Conservation (phyloP, 2,329 filamentous ascomycete species). For the Dryadomyces quercivorus region DNA sequence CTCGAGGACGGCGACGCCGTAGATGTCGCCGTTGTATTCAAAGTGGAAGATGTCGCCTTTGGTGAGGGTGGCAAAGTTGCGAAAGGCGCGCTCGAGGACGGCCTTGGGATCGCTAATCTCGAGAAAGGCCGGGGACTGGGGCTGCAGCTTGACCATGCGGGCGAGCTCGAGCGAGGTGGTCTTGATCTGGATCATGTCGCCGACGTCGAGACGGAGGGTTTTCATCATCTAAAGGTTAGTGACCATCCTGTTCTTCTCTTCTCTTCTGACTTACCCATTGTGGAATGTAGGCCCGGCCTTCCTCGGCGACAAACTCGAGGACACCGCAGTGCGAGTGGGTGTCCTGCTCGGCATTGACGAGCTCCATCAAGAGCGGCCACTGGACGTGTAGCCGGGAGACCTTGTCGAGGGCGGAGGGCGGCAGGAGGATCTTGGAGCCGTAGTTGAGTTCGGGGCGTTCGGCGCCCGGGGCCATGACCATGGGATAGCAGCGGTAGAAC, state of each 20-base stretch:
- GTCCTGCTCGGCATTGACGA: constrained; percentile 74
- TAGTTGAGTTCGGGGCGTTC: constrained; percentile 87
- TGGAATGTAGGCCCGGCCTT: constrained; percentile 90
- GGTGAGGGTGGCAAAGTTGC: constrained; percentile 87
- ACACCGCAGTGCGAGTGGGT: constrained; percentile 87
- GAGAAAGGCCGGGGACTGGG: constrained; percentile 84
- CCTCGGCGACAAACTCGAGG: constrained; percentile 92
- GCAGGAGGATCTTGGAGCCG: constrained; percentile 94
- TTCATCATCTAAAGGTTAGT: constrained; percentile 67
- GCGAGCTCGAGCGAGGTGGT: constrained; percentile 87
- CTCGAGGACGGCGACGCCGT: constrained; percentile 86
- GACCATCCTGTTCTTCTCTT: not conserved
- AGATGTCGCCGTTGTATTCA: constrained; percentile 87
- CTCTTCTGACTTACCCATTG: constrained; percentile 62
- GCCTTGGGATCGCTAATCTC: constrained; percentile 97
- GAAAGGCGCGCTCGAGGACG: constrained; percentile 90
- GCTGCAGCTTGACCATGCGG: constrained; percentile 89
- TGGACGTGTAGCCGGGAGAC: constrained; percentile 92
- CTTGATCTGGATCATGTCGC: constrained; percentile 89
- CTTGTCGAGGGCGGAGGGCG: constrained; percentile 93
- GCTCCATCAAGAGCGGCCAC: constrained; percentile 93
- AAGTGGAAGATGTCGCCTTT: constrained; percentile 95
- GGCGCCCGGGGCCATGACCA: constrained; percentile 84
- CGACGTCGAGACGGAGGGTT: constrained; percentile 76
- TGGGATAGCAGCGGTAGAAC: constrained; percentile 94